Evolutionary conservation across 202 grass and related monocot species (phyloP).

Genomic region (Brachypodium distachyon): DNA sequence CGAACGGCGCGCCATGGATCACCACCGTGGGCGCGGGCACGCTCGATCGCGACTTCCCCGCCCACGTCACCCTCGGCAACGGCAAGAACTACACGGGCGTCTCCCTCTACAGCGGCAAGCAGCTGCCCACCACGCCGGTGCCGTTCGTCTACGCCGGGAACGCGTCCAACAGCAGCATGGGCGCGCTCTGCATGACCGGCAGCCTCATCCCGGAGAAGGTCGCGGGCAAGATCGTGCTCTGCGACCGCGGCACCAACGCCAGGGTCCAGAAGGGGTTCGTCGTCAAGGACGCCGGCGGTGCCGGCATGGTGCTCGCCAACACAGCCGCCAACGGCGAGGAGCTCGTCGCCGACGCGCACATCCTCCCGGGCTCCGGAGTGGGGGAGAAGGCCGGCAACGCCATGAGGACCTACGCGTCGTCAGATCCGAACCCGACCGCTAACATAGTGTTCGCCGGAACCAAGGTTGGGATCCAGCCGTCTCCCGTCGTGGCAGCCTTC

Average conservation of each 20-base stretch:
- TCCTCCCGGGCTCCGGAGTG: slow-evolving; percentile 62
- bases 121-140: slow-evolving; percentile 28
- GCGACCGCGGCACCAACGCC: slow-evolving; percentile 84
- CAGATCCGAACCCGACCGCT: slow-evolving; percentile 59
- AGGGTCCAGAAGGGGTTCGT: slow-evolving; percentile 84
- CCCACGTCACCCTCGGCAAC: slow-evolving; percentile 52
- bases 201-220: slow-evolving; percentile 81
- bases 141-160: slow-evolving; percentile 82
- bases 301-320: slow-evolving; percentile 84
- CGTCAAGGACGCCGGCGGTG: slow-evolving; percentile 67
- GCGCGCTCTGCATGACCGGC: slow-evolving; percentile 80
- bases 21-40: slow-evolving; percentile 86
- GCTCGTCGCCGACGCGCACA: slow-evolving; percentile 79
- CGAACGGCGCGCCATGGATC: slow-evolving; percentile 95
- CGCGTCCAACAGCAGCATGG: slow-evolving; percentile 68
- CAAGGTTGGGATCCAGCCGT: slow-evolving; percentile 65
- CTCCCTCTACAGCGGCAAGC: slow-evolving; percentile 81
- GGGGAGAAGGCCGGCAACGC: slow-evolving; percentile 65
- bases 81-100: slow-evolving; percentile 69
- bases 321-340: slow-evolving; percentile 81
- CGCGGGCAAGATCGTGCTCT: slow-evolving; percentile 82
- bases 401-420: slow-evolving; percentile 48
- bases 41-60: slow-evolving; percentile 90
- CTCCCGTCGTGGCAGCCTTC: slow-evolving; percentile 90
- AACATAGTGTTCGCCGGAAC: slow-evolving; percentile 71